A percentile compares a stretch with the other conserved stretches of the same genome.
phyloP scores from a whole-genome alignment of 1,284 basidiomycete genomes.

The Athelia sp. region DNA sequence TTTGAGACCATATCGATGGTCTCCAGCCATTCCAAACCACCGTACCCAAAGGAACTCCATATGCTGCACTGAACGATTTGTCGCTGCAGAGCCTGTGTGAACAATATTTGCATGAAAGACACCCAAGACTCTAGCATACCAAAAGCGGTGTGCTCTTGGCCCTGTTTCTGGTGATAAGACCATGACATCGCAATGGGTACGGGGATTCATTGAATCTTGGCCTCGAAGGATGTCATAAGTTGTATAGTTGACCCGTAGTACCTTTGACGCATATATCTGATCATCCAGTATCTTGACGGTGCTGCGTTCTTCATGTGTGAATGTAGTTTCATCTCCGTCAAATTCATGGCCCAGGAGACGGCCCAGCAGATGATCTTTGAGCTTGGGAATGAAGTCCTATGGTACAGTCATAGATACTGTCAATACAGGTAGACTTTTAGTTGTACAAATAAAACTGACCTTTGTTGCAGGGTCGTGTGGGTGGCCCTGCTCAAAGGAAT shows the following conservation, averaged over 20 bases:
- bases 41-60: slow-evolving; percentile 9
- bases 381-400: slow-evolving; percentile 9
- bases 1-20: slow-evolving; percentile 6
- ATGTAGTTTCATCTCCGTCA: slow-evolving; percentile 5
- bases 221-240: slow-evolving; percentile 35
- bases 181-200: slow-evolving; percentile 30
- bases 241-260: slow-evolving; percentile 35
- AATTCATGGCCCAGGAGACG: neutral
- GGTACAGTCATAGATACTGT: too few relatives aligned
- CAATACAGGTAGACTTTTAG: neutral
- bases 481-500: neutral
- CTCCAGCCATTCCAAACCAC: slow-evolving; percentile 9
- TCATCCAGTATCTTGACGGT: slow-evolving; percentile 20
- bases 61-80: neutral
- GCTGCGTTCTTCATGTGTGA: slow-evolving; percentile 1
- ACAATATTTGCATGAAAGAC: neutral
- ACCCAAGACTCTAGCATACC: neutral
- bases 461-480: slow-evolving; percentile 7
- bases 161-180: slow-evolving; percentile 20
- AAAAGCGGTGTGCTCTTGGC: neutral
- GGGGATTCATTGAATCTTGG: slow-evolving; percentile 34
- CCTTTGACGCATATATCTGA: slow-evolving; percentile 24
- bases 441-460: neutral
- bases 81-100: neutral
- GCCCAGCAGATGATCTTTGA: slow-evolving; percentile 6